Base-by-base conservation (phyloP, 2,329 filamentous ascomycete genomes). In the Mariannaea sp. region DNA sequence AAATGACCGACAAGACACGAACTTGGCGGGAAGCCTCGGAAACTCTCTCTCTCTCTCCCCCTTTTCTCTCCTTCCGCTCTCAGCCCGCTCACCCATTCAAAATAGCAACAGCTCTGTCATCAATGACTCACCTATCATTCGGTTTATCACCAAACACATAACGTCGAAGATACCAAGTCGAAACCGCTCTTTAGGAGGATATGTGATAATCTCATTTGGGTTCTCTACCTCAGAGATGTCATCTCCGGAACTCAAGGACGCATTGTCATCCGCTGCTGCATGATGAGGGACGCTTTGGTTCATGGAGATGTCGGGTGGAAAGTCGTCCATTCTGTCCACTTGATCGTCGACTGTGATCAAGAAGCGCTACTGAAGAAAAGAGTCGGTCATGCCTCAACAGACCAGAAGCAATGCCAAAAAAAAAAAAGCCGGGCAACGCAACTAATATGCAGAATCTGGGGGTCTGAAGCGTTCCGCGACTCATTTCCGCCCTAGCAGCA, bases 111-210 rank as follows among this genome's bases (percentile, higher is more conserved):
- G 29, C 22, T 26, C 29, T 20, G 20, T 16, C 10, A 43, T 40
- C 4, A 19, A 19, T 24, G 16, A 66, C 69, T 58, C 47, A 73
- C 71, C 71, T 52, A 73, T 73, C 64, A 71, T 72, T 8, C 70
- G 68, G 50, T 73, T 73, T 20, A 73, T 54, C 8, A 73, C 64
- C 22, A 73, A 57, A 32, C 71, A 73, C 47, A 61, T 66, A 4
- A 73, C 68, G 43, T 73, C 71, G 17, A 73, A 66, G 41, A 70
- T 72, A 4, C 69, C 70, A 14, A 73, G 57, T 14, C 67, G 66
- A 56, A 73, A 73, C 14, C 64, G 60, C 46, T 73, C 70, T 16
- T 65, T 65, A 2, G 71, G 71, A 4, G 71, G 69, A 30, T 61
- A 58, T 3, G 69, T 73, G 10, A 71, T 61, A 44, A 73, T 71